Conservation (phyloP, 192 early-diverging fungal genomes). For the Chytriomyces sp. region DNA sequence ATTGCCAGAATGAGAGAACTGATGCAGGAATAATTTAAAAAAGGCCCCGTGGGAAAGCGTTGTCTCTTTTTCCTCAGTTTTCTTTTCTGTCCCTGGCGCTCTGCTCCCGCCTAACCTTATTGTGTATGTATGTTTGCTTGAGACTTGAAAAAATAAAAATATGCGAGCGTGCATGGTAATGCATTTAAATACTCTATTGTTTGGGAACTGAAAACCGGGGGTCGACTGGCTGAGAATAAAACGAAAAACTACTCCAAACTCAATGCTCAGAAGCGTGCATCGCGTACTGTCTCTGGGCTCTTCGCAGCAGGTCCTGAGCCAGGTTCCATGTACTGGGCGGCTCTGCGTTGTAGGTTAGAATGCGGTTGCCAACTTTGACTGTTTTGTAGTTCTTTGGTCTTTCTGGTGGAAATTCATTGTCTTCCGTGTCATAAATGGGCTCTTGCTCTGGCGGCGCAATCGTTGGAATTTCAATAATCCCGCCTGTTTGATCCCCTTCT, state of each 20-base stretch:
- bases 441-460: neutral
- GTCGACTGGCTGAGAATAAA: too few relatives aligned
- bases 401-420: constrained; percentile 4
- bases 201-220: neutral
- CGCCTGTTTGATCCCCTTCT: neutral
- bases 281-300: constrained; percentile 16
- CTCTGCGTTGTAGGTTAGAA: constrained; percentile 17
- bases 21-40: constrained; percentile 8
- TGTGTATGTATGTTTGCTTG: neutral
- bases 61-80: too few relatives aligned
- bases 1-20: constrained; percentile 25
- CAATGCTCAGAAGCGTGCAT: neutral
- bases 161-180: neutral
- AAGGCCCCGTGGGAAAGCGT: neutral
- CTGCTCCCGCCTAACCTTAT: neutral
- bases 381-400: neutral
- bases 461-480: neutral
- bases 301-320: constrained; percentile 22
- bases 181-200: neutral
- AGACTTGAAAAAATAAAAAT: neutral
- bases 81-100: neutral
- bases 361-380: neutral
- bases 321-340: constrained; percentile 31
- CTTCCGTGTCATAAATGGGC: neutral
- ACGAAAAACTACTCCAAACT: neutral